Percentiles rank a stretch among this genome's conserved stretches.
These are phyloP conservation scores for Protomyces lactucae-debilis DNA, from an alignment of 1,139 yeast species.

Conservation along the genomic window DNA sequence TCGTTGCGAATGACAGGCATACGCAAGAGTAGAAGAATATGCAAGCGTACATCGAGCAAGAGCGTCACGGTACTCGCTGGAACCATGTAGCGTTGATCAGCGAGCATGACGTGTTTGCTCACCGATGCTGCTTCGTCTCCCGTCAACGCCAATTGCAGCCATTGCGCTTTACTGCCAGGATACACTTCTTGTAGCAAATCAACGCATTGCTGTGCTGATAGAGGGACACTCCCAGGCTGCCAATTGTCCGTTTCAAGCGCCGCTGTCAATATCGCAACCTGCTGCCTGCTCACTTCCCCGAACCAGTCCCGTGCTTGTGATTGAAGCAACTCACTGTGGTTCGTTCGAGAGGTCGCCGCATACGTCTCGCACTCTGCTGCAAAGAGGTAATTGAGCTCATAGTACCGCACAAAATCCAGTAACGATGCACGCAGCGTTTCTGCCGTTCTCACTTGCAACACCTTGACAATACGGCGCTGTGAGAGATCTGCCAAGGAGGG, in stretches of 20 bases:
- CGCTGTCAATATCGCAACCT: slow-evolving; percentile 44
- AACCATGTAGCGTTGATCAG: neutral
- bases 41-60: neutral
- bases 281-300: slow-evolving; percentile 51
- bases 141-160: neutral
- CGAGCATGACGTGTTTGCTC: neutral
- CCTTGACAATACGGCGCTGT: slow-evolving; percentile 71
- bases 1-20: slow-evolving; percentile 49
- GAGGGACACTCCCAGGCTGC: slow-evolving; percentile 51
- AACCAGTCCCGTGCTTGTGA: slow-evolving; percentile 51
- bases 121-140: neutral
- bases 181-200: slow-evolving; percentile 47
- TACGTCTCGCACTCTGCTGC: slow-evolving; percentile 79
- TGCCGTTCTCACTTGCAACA: slow-evolving; percentile 71
- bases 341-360: slow-evolving; percentile 64
- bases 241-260: slow-evolving; percentile 68
- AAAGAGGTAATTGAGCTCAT: slow-evolving; percentile 63
- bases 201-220: slow-evolving; percentile 45
- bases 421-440: slow-evolving; percentile 52
- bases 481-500: slow-evolving; percentile 65
- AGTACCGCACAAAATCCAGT: slow-evolving; percentile 59
- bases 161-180: neutral
- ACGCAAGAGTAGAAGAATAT: slow-evolving; percentile 43
- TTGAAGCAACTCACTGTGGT: slow-evolving; percentile 54
- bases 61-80: slow-evolving; percentile 19